Evolutionary conservation across 441 rosid species (phyloP), one percentile per base, ranked within the genome.

Genomic region (Populus hybrid): DNA sequence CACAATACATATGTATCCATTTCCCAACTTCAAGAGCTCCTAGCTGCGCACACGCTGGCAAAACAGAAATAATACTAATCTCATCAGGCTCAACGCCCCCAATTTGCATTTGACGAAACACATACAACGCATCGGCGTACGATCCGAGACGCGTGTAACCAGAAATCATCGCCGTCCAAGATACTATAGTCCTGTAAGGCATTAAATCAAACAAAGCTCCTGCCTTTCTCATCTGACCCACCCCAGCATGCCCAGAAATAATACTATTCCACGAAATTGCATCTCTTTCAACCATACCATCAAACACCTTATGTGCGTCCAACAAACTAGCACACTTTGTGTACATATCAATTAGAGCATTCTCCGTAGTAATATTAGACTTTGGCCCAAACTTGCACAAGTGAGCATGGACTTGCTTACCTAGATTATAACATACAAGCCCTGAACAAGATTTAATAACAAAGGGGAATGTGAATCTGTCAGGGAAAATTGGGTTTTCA

Each of bases 141-240:
- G 57, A 46, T 46, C 57, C 57, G 6, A 14, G 18, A 40, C 70
- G 84, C 0, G 83, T 69, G 77, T 80, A 84, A 32, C 93, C 93
- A 0, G 90, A 84, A 72, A 91, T 85, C 88, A 91, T 86, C 3
- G 85, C 86, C 4, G 95, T 91, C 95, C 95, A 91, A 16, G 93
- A 85, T 10, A 91, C 89, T 54, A 88, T 78, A 1, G 83, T 88
- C 76, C 80, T 87, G 20, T 42, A 59, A 2, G 85, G 83, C 89
- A 91, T 83, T 20, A 42, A 67, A 75, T 26, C 73, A 76, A 89
- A 91, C 76, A 89, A 20, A 0, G 50, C 71, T 75, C 84, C 80
- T 0, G 93, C 93, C 79, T 83, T 87, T 74, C 75, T 89, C 90
- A 89, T 79, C 76, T 82, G 72, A 35, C 93, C 92, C 81, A 68